These are phyloP conservation scores for Botrytis fragariae DNA, from an alignment of 2,329 filamentous ascomycete species.

Conservation along the genomic window DNA sequence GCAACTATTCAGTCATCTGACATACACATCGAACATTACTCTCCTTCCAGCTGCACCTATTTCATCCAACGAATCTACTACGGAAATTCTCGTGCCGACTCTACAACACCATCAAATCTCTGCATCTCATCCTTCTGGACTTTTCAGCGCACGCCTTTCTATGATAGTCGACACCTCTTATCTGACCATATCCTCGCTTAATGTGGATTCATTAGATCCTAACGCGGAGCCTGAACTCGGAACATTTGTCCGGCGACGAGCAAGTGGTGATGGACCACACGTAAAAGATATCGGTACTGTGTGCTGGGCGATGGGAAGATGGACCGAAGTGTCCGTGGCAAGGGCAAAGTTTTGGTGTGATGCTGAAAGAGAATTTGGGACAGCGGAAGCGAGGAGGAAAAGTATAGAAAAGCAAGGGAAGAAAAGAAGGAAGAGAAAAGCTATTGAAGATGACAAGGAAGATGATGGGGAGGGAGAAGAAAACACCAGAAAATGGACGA, in stretches of 20 bases:
- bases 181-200: conserved; percentile 51
- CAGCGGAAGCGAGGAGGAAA: conserved; percentile 35
- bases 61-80: conserved; percentile 24
- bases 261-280: conserved; percentile 45
- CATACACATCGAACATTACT: conserved; percentile 54
- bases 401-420: conserved; percentile 22
- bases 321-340: conserved; percentile 59
- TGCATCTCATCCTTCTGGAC: conserved; percentile 44
- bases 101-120: conserved; percentile 57
- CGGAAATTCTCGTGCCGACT: conserved; percentile 36
- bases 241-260: conserved; percentile 43
- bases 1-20: conserved; percentile 67
- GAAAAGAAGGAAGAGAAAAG: conserved; percentile 28
- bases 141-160: conserved; percentile 58
- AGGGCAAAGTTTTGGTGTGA: conserved; percentile 62
- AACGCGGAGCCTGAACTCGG: conserved; percentile 58
- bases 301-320: conserved; percentile 67
- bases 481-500: conserved; percentile 35
- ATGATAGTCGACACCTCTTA: conserved; percentile 57
- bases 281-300: conserved; percentile 58
- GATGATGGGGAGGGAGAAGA: conserved; percentile 28
- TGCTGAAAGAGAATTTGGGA: conserved; percentile 49
- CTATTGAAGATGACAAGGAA: conserved; percentile 39
- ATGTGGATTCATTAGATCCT: conserved; percentile 55
- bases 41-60: conserved; percentile 41